Evolutionary conservation across 768 basidiomycete genomes (phyloP).

Genomic region (Rubroboletus pulcherrimus): DNA sequence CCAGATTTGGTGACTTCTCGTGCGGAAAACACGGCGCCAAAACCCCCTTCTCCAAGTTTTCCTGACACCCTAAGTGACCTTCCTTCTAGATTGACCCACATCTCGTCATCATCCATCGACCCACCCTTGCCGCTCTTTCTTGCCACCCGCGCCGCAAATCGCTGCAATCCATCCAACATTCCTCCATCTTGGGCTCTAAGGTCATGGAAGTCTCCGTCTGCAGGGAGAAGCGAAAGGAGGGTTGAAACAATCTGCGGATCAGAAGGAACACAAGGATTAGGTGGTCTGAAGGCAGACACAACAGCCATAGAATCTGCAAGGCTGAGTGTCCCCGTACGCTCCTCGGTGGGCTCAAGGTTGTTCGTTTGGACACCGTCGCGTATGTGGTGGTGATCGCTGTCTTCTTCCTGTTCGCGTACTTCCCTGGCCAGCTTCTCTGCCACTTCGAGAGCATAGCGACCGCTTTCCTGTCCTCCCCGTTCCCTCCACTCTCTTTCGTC

Average conservation of each 20-base stretch:
- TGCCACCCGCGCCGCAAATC: slow-evolving; percentile 51
- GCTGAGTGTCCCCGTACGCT: slow-evolving; percentile 61
- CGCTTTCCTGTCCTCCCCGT: slow-evolving; percentile 29
- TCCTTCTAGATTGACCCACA: slow-evolving; percentile 60
- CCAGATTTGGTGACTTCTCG: slow-evolving; percentile 47
- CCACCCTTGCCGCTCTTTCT: slow-evolving; percentile 33
- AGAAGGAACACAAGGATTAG: slow-evolving; percentile 89
- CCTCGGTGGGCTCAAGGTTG: slow-evolving; percentile 41
- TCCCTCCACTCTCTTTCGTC: slow-evolving; percentile 20
- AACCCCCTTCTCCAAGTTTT: slow-evolving; percentile 96
- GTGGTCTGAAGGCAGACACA: slow-evolving; percentile 62
- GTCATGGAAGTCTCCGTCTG: slow-evolving; percentile 61
- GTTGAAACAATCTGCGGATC: slow-evolving; percentile 60
- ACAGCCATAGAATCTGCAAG: slow-evolving; percentile 60
- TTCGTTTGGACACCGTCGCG: slow-evolving; percentile 4
- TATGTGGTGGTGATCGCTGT: slow-evolving; percentile 8
- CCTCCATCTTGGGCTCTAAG: slow-evolving; percentile 50
- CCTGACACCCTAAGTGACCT: slow-evolving; percentile 67
- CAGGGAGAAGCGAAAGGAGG: slow-evolving; percentile 60
- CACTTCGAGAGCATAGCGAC: slow-evolving; percentile 45
- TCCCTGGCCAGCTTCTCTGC: slow-evolving; percentile 61
- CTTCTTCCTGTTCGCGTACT: slow-evolving; percentile 25
- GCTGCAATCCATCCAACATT: slow-evolving; percentile 68
- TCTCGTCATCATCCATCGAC: slow-evolving; percentile 35
- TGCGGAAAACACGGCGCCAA: slow-evolving; percentile 92